A percentile compares a stretch with the other conserved stretches of the same genome.
These are phyloP conservation scores for Penicillium cataractarum DNA, from an alignment of 495 filamentous ascomycete species.

Conservation along the genomic window DNA sequence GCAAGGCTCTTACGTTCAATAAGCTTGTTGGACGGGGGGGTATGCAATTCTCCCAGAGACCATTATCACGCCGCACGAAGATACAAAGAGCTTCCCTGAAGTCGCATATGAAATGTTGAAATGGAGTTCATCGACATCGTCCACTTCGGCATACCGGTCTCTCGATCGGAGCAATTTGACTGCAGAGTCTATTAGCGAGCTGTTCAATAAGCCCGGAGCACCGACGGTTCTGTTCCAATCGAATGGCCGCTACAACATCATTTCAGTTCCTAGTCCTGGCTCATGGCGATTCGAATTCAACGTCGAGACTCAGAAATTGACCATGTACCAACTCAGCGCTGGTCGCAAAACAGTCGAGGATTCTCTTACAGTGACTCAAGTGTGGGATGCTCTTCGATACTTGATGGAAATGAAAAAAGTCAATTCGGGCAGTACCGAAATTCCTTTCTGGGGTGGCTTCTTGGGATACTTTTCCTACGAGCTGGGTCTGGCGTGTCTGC, in stretches of 20 bases:
- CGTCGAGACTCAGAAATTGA: constrained; percentile 28
- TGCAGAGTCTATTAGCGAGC: constrained; percentile 41
- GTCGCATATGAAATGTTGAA: constrained; percentile 41
- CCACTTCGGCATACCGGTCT: constrained; percentile 32
- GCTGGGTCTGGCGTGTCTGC: constrained; percentile 63
- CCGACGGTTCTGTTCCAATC: constrained; percentile 49
- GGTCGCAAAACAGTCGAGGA: constrained; percentile 20
- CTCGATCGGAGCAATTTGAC: constrained; percentile 25
- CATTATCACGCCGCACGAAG: constrained; percentile 29
- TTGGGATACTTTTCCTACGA: constrained; percentile 93
- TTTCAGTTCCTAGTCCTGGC: constrained; percentile 44
- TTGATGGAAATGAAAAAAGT: constrained; percentile 60
- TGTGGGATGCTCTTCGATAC: constrained; percentile 49
- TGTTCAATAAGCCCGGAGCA: constrained; percentile 40
- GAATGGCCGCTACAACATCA: constrained; percentile 44
- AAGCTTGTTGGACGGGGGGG: constrained; percentile 37
- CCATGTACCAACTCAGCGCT: constrained; percentile 27
- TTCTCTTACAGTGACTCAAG: constrained; percentile 33
- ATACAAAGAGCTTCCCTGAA: constrained; percentile 30
- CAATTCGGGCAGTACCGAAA: constrained; percentile 39
- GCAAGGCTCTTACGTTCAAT: constrained; percentile 41
- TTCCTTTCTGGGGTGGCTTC: constrained; percentile 85
- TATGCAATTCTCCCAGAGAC: constrained; percentile 30
- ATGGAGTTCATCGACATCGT: constrained; percentile 40
- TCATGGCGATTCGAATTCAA: constrained; percentile 51